phyloP scores from a whole-genome alignment of 2,329 filamentous ascomycete species.

The Fusarium lyarnte region DNA sequence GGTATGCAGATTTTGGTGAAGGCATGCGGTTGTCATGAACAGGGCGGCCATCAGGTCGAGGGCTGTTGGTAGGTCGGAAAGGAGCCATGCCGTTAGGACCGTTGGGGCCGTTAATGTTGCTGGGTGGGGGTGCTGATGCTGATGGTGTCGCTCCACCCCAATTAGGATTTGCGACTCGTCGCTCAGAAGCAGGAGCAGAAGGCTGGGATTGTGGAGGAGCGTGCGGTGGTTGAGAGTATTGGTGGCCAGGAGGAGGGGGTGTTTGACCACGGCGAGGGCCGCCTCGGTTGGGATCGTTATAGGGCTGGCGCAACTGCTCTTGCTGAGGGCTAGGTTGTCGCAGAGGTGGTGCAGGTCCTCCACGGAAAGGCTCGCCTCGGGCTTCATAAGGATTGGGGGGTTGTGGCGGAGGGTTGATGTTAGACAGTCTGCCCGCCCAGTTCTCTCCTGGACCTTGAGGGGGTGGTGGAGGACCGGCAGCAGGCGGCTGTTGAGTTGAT shows the following conservation, averaged over 20 bases:
- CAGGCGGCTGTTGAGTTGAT: slow-evolving; percentile 67
- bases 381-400: slow-evolving; percentile 85
- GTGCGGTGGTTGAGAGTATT: slow-evolving; percentile 61
- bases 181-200: slow-evolving; percentile 58
- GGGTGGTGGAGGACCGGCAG: slow-evolving; percentile 69
- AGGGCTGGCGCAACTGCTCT: slow-evolving; percentile 70
- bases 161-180: slow-evolving; percentile 69
- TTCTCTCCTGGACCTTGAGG: slow-evolving; percentile 66
- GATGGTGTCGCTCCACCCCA: slow-evolving; percentile 65
- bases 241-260: slow-evolving; percentile 54
- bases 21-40: slow-evolving; percentile 85
- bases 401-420: slow-evolving; percentile 80
- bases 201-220: slow-evolving; percentile 57
- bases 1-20: slow-evolving; percentile 90
- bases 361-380: slow-evolving; percentile 72
- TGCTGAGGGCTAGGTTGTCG: slow-evolving; percentile 81
- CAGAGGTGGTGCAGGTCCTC: slow-evolving; percentile 71
- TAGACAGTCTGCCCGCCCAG: slow-evolving; percentile 74
- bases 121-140: slow-evolving; percentile 50
- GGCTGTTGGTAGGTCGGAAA: slow-evolving; percentile 78
- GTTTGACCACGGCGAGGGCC: slow-evolving; percentile 59
- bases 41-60: slow-evolving; percentile 83
- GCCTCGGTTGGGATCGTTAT: slow-evolving; percentile 57
- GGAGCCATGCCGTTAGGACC: slow-evolving; percentile 68
- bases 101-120: slow-evolving; percentile 49